These are phyloP conservation scores for Pseudopithomyces maydicus DNA, from an alignment of 2,329 filamentous ascomycete species.

Conservation along the genomic window DNA sequence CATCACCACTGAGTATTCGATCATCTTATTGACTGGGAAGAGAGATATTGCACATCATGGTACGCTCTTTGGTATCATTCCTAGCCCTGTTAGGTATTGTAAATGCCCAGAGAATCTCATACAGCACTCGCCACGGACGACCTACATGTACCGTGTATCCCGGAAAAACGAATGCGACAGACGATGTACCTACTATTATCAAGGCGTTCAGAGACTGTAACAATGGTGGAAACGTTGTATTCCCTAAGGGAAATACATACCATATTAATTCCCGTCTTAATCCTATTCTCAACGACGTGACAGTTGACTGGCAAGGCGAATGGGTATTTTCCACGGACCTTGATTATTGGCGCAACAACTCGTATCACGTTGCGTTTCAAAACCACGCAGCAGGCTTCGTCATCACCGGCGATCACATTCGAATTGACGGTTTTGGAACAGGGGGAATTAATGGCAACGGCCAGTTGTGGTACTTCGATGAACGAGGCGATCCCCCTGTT, in stretches of 20 bases:
- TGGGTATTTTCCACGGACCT: slow-evolving; percentile 60
- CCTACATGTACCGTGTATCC: slow-evolving; percentile 46
- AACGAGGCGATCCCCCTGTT: slow-evolving; percentile 39
- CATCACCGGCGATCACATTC: slow-evolving; percentile 56
- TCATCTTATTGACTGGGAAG: neutral
- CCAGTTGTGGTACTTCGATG: slow-evolving; percentile 59
- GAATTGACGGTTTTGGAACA: slow-evolving; percentile 57
- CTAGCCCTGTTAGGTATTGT: neutral
- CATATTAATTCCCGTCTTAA: slow-evolving; percentile 58
- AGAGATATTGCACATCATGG: neutral
- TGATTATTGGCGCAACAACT: slow-evolving; percentile 60
- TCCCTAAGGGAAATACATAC: slow-evolving; percentile 57
- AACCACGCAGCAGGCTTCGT: slow-evolving; percentile 62
- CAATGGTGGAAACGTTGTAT: slow-evolving; percentile 53
- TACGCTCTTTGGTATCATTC: neutral
- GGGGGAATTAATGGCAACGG: slow-evolving; percentile 57
- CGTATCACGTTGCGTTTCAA: slow-evolving; percentile 60
- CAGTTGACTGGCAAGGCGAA: slow-evolving; percentile 58
- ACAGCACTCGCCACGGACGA: slow-evolving; percentile 14
- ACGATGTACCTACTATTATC: slow-evolving; percentile 50
- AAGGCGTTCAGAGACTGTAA: slow-evolving; percentile 48
- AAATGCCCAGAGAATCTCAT: neutral
- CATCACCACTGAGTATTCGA: neutral
- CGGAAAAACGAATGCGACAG: slow-evolving; percentile 43
- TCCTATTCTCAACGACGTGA: slow-evolving; percentile 56